phyloP scores from a whole-genome alignment of 2,329 filamentous ascomycete genomes.

The Penicillium expansum region DNA sequence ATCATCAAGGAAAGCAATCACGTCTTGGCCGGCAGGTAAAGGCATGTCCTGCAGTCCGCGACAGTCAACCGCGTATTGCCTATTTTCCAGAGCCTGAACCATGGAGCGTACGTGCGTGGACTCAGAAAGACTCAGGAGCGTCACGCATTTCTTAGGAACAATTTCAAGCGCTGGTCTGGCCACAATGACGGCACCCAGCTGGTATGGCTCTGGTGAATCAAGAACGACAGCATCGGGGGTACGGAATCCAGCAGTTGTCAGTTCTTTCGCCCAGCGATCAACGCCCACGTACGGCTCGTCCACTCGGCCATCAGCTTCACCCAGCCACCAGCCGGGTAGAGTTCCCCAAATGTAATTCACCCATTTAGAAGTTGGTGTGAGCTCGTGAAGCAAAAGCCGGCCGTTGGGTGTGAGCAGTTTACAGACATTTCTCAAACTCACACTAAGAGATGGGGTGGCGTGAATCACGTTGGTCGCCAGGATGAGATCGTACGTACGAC shows the following conservation, averaged over 20 bases:
- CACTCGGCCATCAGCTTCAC: constrained; percentile 18
- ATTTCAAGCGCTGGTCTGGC: neutral
- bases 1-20: constrained; percentile 15
- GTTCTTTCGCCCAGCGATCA: constrained; percentile 19
- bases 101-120: neutral
- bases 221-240: constrained; percentile 5
- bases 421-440: constrained; percentile 27
- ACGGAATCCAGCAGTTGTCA: constrained; percentile 19
- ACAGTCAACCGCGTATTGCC: constrained; percentile 6
- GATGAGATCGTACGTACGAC: constrained; percentile 32
- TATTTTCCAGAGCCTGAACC: neutral
- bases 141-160: neutral
- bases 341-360: constrained; percentile 33
- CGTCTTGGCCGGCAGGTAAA: constrained; percentile 8
- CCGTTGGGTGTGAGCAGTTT: constrained; percentile 43
- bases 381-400: constrained; percentile 47
- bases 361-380: constrained; percentile 22
- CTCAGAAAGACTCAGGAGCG: neutral
- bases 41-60: neutral
- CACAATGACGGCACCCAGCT: constrained; percentile 10
- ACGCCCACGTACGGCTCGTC: constrained; percentile 19
- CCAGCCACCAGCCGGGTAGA: constrained; percentile 43
- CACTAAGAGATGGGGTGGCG: constrained; percentile 21
- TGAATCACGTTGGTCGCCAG: constrained; percentile 35
- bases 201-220: constrained; percentile 10